A percentile compares a stretch with the other conserved stretches of the same genome.
Evolutionary conservation across 179 eudicot species (phyloP).

Genomic region (Heliamphora pulchella): DNA sequence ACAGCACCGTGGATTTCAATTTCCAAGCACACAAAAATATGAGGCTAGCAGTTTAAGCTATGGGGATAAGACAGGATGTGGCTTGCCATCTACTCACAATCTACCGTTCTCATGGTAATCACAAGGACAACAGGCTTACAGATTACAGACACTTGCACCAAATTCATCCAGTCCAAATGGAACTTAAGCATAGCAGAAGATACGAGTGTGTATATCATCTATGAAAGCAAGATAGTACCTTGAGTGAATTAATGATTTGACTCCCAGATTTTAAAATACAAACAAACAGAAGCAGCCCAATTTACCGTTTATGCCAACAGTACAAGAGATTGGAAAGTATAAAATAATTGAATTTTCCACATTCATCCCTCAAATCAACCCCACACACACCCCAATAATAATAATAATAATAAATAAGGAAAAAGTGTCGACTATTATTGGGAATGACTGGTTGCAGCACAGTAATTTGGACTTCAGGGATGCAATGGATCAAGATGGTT

Average conservation of each 20-base stretch:
- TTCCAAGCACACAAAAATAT: conserved; percentile 3
- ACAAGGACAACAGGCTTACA: neutral
- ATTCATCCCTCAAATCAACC: neutral
- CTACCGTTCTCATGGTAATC: neutral
- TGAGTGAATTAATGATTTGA: neutral
- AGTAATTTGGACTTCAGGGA: neutral
- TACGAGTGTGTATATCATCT: neutral
- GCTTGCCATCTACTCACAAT: neutral
- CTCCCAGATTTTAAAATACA: neutral
- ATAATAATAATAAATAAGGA: neutral
- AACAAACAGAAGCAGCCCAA: neutral
- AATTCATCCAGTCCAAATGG: neutral
- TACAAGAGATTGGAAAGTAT: neutral
- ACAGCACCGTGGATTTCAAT: neutral
- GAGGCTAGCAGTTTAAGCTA: neutral
- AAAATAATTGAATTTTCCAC: neutral
- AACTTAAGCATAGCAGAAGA: neutral
- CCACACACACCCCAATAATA: neutral
- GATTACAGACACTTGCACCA: neutral
- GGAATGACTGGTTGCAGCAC: neutral
- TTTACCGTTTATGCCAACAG: neutral
- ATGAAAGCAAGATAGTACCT: neutral
- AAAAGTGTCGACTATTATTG: no score
- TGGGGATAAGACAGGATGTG: neutral
- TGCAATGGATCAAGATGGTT: neutral